Evolutionary conservation across 257 asterid genomes (phyloP).

Genomic region (Penstemon barbatus): DNA sequence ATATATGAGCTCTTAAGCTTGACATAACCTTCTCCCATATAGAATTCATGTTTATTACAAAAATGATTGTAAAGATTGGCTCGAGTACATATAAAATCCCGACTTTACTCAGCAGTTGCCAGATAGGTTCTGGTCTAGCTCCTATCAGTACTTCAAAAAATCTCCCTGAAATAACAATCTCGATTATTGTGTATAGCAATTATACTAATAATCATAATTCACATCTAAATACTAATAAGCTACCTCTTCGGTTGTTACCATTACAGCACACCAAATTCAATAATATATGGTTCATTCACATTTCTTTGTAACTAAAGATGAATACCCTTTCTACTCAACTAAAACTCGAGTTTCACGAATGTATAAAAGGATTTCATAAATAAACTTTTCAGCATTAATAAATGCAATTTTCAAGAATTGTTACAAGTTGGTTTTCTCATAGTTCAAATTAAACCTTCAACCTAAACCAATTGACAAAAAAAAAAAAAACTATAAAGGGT

Average conservation of each 20-base stretch:
- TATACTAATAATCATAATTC: background rate
- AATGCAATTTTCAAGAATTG: no score
- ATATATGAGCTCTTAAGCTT: constrained; percentile 92
- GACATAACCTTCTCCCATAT: constrained; percentile 99
- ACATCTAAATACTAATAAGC: background rate
- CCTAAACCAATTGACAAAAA: background rate
- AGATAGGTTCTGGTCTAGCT: constrained; percentile 64
- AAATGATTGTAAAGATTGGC: constrained; percentile 76
- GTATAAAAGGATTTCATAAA: no score
- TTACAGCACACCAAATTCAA: background rate
- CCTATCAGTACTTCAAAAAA: constrained; percentile 91
- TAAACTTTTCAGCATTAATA: no score
- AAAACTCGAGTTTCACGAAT: no score
- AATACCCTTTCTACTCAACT: no score
- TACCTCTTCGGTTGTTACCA: background rate
- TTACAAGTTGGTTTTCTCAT: no score
- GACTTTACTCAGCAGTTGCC: constrained; percentile 67
- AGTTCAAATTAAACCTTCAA: background rate
- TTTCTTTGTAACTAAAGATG: no score
- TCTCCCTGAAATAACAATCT: constrained; percentile 57
- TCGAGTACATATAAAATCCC: constrained; percentile 71
- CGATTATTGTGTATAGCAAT: constrained; percentile 6
- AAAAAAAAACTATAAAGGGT: background rate
- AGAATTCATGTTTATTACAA: constrained; percentile 78
- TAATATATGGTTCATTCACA: no score